Base-by-base conservation (phyloP, 768 basidiomycete species). In the Hypholoma sublateritium region DNA sequence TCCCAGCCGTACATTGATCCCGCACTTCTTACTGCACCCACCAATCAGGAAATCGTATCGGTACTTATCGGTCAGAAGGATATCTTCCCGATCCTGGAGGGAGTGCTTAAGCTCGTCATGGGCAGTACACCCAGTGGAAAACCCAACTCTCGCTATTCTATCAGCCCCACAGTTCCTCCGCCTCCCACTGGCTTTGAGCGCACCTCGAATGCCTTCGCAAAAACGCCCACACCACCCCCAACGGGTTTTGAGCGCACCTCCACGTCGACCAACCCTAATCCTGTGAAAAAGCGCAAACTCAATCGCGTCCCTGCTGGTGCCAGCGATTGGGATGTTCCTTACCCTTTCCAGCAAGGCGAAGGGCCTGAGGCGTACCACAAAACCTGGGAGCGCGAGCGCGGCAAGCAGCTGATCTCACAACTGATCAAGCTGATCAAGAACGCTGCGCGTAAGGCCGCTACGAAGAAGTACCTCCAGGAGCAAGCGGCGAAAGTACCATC, bases 311-410 rank as follows among this genome's bases (percentile, higher is more conserved):
- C 91, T 34, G 91, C 91, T 19, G 91, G 91, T 11, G 91, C 91
- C 1, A 78, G 69, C 1, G 89, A 91, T 65, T 93, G 91, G 91
- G 89, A 91, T 62, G 81, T 92, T 0, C 91, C 91, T 0, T 92
- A 86, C 67, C 91, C 91, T 5, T 92, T 92, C 60, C 70, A 69
- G 39, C 72, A 78, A 47, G 91, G 88, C 25, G 86, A 93, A 61
- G 91, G 87, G 1, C 88, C 91, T 2, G 67, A 78, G 16, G 74
- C 77, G n/a, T 92, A 92, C 68, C 76, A 71, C 8, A 67, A 74
- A 50, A 85, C 74, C 24, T 91, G 90, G 91, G 81, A 85, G 59
- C 78, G 72, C 45, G 80, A 87, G 35, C 80, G 89, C 25, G 80
- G 82, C 5, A 83, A 81, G 58, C 82, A 81, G 62, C 72, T 92